Base-by-base conservation (phyloP, 1,284 basidiomycete species). In the Malassezia equina region DNA sequence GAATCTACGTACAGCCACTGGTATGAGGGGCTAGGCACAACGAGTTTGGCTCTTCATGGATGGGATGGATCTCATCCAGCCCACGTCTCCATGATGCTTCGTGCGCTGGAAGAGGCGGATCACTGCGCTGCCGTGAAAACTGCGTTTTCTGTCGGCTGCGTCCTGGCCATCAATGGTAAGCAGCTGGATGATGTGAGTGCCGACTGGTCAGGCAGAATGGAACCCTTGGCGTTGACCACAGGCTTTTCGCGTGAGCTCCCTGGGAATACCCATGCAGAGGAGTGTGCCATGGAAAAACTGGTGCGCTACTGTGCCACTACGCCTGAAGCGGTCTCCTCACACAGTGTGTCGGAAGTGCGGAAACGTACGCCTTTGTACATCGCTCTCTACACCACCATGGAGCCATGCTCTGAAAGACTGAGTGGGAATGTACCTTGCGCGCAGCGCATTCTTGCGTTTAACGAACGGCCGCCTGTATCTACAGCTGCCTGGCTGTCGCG, bases 211-310 rank as follows among this genome's bases (percentile, higher is more conserved):
- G 40, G 15, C 0, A 27, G 51, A 5, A 39, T 50, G 8, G 54
- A 55, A 27, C 59, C 55, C 3, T 45, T 49, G 0, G 53, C 87
- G 33, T 76, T 98, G 24, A 78, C 87, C 6, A 84, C 84, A 7
- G 91, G 91, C 24, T 93, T 85, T 77, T 95, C 90, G 31, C 81
- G 94, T 68, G 91, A 98, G 75, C 80, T 95, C 0, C 64, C 64
- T 1, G 93, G 91, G 47, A 98, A 96, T 75, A 96, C 93, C 1
- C 94, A 99, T 75, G 93, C 93, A 12, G 93, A 99, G 77, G 89
- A 91, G 21, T 94, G 93, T 71, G 91, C 93, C 0, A 78, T 98
- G 43, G 76, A 81, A 36, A 96, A 96, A 71, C 82, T 85, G 12
- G 40, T 47, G 75, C 76, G 31, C 50, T 32, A 60, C 17, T 62